phyloP scores from a whole-genome alignment of 2,329 filamentous ascomycete species.

The Coniochaeta sp. region DNA sequence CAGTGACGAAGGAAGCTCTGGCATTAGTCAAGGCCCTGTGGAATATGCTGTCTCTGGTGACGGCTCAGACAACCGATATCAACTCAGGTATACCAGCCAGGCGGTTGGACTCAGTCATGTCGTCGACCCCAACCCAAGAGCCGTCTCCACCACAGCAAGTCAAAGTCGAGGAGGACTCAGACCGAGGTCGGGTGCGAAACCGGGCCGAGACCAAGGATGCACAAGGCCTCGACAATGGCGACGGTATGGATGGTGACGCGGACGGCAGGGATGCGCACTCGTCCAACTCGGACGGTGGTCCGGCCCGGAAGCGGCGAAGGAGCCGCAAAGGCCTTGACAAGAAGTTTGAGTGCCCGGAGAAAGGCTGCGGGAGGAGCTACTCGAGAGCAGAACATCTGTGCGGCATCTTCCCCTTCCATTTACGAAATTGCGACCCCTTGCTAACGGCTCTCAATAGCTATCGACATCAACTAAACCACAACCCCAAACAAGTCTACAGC shows the following conservation, averaged over 20 bases:
- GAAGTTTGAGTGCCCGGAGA: slow-evolving; percentile 75
- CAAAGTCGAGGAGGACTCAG: slow-evolving; percentile 32
- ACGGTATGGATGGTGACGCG: slow-evolving; percentile 27
- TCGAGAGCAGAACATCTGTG: slow-evolving; percentile 93
- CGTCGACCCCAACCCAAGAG: slow-evolving; percentile 27
- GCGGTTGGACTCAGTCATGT: slow-evolving; percentile 33
- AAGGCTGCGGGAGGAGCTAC: slow-evolving; percentile 91
- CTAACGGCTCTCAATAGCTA: slow-evolving; percentile 41
- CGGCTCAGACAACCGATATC: slow-evolving; percentile 30
- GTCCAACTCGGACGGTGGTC: slow-evolving; percentile 47
- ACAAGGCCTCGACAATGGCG: slow-evolving; percentile 30
- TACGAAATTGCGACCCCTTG: not conserved
- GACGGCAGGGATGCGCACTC: slow-evolving; percentile 38
- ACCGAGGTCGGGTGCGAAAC: slow-evolving; percentile 33
- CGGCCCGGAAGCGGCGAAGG: slow-evolving; percentile 54
- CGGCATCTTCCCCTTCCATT: slow-evolving; percentile 24
- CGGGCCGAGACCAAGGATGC: slow-evolving; percentile 34
- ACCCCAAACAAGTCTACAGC: slow-evolving; percentile 88
- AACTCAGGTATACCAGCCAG: slow-evolving; percentile 30
- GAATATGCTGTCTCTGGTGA: slow-evolving; percentile 36
- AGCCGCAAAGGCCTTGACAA: slow-evolving; percentile 76
- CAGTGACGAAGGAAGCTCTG: not conserved
- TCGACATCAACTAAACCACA: slow-evolving; percentile 91
- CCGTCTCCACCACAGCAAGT: slow-evolving; percentile 30
- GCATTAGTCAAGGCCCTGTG: slow-evolving; percentile 4